phyloP scores from a whole-genome alignment of 805 yeast genomes.

The Ogataea corticis region DNA sequence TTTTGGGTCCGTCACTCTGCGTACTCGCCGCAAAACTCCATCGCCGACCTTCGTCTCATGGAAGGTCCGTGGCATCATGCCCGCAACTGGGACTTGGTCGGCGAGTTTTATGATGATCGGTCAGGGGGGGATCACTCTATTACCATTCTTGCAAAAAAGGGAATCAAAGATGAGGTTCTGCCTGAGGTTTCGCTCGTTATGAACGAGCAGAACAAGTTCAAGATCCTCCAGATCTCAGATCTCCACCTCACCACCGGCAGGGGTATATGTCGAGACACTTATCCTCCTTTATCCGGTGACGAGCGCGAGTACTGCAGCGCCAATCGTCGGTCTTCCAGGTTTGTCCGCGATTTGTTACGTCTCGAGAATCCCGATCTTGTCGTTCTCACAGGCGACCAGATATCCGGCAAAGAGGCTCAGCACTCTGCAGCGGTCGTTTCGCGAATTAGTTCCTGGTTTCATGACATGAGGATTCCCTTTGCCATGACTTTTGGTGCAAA shows the following conservation, averaged over 20 bases:
- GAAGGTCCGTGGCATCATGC: no score
- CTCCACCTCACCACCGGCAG: slow-evolving; percentile 54
- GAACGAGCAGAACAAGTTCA: slow-evolving; percentile 51
- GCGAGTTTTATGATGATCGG: no score
- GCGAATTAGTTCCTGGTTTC: no score
- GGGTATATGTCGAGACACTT: no score
- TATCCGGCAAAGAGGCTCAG: slow-evolving; percentile 30
- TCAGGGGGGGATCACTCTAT: slow-evolving; percentile 1
- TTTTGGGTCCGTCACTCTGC: no score
- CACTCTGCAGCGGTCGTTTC: slow-evolving; percentile 74
- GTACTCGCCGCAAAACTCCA: no score
- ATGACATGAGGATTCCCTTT: slow-evolving; percentile 43
- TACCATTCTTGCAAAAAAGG: slow-evolving; percentile 34
- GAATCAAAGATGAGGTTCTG: not conserved
- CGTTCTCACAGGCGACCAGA: slow-evolving; percentile 88
- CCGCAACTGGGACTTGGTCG: no score
- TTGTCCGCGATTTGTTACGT: slow-evolving; percentile 52
- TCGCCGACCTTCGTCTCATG: no score
- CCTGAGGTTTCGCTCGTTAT: slow-evolving; percentile 10
- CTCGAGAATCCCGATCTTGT: slow-evolving; percentile 81
- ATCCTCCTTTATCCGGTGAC: slow-evolving; percentile 43
- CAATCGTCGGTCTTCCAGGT: slow-evolving; percentile 41
- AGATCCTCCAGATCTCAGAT: slow-evolving; percentile 87
- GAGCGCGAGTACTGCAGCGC: slow-evolving; percentile 60
- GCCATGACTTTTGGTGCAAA: slow-evolving; percentile 91